Conservation (phyloP, 345 rosid genomes). For the Stellera chamaejasme region DNA sequence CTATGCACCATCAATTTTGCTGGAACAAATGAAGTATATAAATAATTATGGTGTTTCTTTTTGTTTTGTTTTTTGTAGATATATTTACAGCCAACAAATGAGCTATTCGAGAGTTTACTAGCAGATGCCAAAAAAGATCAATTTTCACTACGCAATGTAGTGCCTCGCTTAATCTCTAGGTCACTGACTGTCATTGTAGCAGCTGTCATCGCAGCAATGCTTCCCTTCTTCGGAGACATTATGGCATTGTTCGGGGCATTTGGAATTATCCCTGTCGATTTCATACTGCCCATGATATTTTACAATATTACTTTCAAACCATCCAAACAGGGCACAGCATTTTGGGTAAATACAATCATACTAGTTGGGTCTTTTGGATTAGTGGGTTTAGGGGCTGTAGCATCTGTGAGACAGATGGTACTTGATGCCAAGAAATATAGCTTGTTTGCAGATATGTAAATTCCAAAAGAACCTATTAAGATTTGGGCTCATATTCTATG, state of each 20-base stretch:
- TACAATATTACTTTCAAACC: conserved; percentile 44
- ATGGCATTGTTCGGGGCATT: conserved; percentile 40
- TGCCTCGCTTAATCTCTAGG: conserved; percentile 30
- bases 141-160: conserved; percentile 28
- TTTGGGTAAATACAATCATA: conserved; percentile 34
- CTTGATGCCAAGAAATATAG: conserved; percentile 36
- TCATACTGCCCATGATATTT: conserved; percentile 35
- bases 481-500: too few relatives aligned
- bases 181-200: conserved; percentile 28
- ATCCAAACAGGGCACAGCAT: conserved; percentile 21
- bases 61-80: conserved; percentile 18
- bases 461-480: neutral
- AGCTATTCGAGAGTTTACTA: conserved; percentile 28
- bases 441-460: conserved; percentile 35
- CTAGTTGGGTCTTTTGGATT: conserved; percentile 19
- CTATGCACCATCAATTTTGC: too few relatives aligned
- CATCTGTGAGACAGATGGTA: conserved; percentile 33
- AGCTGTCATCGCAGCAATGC: conserved; percentile 27
- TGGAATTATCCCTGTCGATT: conserved; percentile 40
- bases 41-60: neutral
- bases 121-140: conserved; percentile 33
- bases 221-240: conserved; percentile 53
- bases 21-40: too few relatives aligned
- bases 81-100: conserved; percentile 47
- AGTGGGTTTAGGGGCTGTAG: conserved; percentile 29